Percentiles rank a stretch among this genome's conserved stretches.
phyloP scores from a whole-genome alignment of 306 rosid genomes.

The Potentilla sterilis region DNA sequence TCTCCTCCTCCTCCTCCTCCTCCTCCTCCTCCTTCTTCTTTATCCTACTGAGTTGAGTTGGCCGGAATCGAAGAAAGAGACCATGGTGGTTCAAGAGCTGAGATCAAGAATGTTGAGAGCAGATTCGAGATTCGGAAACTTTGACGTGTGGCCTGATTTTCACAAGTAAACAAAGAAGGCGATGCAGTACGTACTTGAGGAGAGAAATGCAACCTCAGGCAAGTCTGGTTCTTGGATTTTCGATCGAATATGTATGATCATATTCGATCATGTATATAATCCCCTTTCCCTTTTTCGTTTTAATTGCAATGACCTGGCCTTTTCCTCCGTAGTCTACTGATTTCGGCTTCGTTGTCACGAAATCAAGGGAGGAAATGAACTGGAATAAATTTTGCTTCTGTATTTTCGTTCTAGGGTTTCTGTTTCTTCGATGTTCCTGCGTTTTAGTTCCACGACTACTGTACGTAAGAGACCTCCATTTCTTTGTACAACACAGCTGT shows the following conservation, averaged over 20 bases:
- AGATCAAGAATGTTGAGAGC: slow-evolving; percentile 16
- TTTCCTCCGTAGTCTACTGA: background rate
- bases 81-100: slow-evolving; percentile 25
- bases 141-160: slow-evolving; percentile 52
- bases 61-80: slow-evolving; percentile 9
- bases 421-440: background rate
- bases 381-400: background rate
- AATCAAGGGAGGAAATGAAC: slow-evolving; percentile 3
- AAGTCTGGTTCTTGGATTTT: slow-evolving; percentile 96
- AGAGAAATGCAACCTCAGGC: slow-evolving; percentile 69
- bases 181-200: slow-evolving; percentile 25
- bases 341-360: slow-evolving; percentile 9
- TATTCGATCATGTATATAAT: no score
- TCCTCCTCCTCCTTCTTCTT: background rate
- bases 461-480: background rate
- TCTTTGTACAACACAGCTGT: background rate
- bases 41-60: background rate
- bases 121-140: slow-evolving; percentile 16
- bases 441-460: background rate
- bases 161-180: background rate
- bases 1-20: background rate
- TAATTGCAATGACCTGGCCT: background rate
- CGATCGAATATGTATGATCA: background rate
- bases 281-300: background rate
- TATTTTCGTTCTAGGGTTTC: background rate